phyloP scores from a whole-genome alignment of 2,329 filamentous ascomycete species.

The Hypoxylon sp. region DNA sequence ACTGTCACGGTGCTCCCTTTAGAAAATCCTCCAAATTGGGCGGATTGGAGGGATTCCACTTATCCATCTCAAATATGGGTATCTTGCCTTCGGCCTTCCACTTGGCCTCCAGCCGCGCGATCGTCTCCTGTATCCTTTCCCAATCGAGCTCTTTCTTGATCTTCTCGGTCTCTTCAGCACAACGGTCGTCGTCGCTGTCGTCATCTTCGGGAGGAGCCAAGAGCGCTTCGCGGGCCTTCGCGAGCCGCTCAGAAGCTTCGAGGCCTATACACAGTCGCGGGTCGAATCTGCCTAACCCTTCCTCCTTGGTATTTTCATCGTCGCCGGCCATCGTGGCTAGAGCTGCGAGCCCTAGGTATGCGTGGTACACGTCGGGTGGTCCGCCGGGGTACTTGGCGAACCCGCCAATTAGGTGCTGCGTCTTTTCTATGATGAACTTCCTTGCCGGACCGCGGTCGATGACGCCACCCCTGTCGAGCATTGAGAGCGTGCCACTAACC shows the following conservation, averaged over 20 bases:
- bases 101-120: conserved; percentile 22
- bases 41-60: conserved; percentile 35
- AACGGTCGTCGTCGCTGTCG: conserved; percentile 26
- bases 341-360: conserved; percentile 87
- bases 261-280: conserved; percentile 81
- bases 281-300: conserved; percentile 79
- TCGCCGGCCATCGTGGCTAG: conserved; percentile 74
- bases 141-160: conserved; percentile 34
- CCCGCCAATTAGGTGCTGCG: conserved; percentile 87
- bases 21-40: conserved; percentile 20
- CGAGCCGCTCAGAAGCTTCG: conserved; percentile 67
- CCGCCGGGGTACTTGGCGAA: conserved; percentile 81
- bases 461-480: conserved; percentile 71
- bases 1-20: background rate
- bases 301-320: conserved; percentile 63
- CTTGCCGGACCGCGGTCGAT: conserved; percentile 73
- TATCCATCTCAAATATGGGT: conserved; percentile 36
- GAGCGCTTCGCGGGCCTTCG: conserved; percentile 58
- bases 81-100: conserved; percentile 41
- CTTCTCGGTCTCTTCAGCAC: conserved; percentile 20
- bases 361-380: conserved; percentile 86
- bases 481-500: conserved; percentile 79
- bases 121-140: conserved; percentile 21
- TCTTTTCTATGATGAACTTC: conserved; percentile 86
- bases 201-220: conserved; percentile 14